Base-by-base conservation (phyloP, 2,329 filamentous ascomycete species). In the Aspergillus puulaauensis region DNA sequence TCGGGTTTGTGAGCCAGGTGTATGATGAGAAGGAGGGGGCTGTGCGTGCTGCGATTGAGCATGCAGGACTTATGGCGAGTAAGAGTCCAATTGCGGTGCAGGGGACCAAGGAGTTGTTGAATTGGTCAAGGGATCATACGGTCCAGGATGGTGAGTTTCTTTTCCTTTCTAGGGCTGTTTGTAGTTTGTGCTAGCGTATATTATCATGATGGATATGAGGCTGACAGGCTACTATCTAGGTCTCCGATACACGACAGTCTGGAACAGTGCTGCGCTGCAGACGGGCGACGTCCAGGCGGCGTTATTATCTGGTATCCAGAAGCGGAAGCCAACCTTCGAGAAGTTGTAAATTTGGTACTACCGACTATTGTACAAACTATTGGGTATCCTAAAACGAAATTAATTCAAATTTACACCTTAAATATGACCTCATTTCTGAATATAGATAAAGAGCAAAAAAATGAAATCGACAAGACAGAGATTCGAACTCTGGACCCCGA, bases 11-110 rank as follows among this genome's bases (percentile, higher is more conserved):
- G 6, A 78, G 70, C 63, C 64, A 59, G 3, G 74, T 78, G 7
- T 71, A 74, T 59, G 68, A 69, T 14, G 66, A 57, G 3, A 90
- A 95, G 77, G 80, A 79, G 17, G 82, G 81, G 44, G 83, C 88
- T 2, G 71, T 96, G 23, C 76, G 77, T 41, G 83, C 82, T 39
- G 91, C 83, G 0, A 48, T 93, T 59, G 80, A 84, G 61, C 69
- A 90, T 68, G 91, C 88, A 1, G 75, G 69, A 11, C 66, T 86
- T 67, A 84, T 97, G 58, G 89, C 90, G 27, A 79, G 73, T 17
- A 97, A 97, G 83, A 95, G 90, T 69, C 93, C 93, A 0, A 87
- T 98, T 21, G 92, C 91, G 1, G 90, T 93, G 62, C 86, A 91
- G 78, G 88, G 90, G 6, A 96, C 92, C 8, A 96, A 96, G 79